Evolutionary conservation across 768 basidiomycete species (phyloP).

Genomic region (Lyophyllum decastes): DNA sequence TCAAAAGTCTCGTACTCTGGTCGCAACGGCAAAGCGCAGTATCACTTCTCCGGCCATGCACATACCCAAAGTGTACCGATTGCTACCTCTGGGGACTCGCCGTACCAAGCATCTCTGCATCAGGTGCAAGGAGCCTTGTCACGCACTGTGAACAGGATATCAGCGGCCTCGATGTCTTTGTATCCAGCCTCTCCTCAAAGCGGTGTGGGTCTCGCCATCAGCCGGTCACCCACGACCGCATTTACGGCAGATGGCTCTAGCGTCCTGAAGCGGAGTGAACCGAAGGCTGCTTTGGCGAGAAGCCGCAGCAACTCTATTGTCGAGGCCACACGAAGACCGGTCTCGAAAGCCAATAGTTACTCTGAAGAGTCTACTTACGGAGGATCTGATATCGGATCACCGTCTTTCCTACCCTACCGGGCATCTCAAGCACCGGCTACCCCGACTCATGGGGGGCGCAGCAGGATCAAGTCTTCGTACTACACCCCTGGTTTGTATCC

Average conservation of each 20-base stretch:
- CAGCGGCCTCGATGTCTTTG: constrained; percentile 46
- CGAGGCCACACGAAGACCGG: constrained; percentile 15
- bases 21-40: constrained; percentile 17
- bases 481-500: constrained; percentile 55
- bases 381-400: constrained; percentile 51
- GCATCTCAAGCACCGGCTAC: constrained; percentile 25
- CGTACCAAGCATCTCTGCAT: constrained; percentile 33
- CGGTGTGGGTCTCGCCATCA: constrained; percentile 35
- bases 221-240: constrained; percentile 27
- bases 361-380: constrained; percentile 52
- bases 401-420: constrained; percentile 31
- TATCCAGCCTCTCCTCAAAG: constrained; percentile 45
- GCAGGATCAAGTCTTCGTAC: constrained; percentile 70
- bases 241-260: constrained; percentile 44
- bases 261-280: constrained; percentile 37
- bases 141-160: constrained; percentile 37
- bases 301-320: constrained; percentile 19
- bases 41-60: constrained; percentile 26
- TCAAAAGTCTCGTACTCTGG: constrained; percentile 7
- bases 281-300: constrained; percentile 26
- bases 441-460: constrained; percentile 48
- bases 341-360: constrained; percentile 26
- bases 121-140: constrained; percentile 42
- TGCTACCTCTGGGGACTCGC: constrained; percentile 20
- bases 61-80: constrained; percentile 18